Evolutionary conservation across 768 basidiomycete species (phyloP).

Genomic region (Macrolepiota fuliginosa): DNA sequence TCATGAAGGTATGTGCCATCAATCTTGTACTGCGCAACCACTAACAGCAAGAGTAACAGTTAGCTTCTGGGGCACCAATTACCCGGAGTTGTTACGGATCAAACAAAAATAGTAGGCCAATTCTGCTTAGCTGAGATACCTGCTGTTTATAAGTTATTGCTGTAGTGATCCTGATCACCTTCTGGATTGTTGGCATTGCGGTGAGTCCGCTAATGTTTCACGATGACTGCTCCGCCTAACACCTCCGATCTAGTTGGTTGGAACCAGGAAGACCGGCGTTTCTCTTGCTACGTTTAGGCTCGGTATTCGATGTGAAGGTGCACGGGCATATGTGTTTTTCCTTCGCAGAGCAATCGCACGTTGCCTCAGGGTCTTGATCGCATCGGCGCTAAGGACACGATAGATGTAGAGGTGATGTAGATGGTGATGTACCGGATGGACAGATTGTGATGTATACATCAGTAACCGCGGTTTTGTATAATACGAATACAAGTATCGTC

Average conservation of each 20-base stretch:
- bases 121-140: neutral
- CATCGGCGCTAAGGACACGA: neutral
- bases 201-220: slow-evolving; percentile 22
- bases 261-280: slow-evolving; percentile 28
- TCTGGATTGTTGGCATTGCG: slow-evolving; percentile 51
- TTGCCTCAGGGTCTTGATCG: neutral
- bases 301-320: neutral
- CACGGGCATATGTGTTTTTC: neutral
- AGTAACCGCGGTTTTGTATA: neutral
- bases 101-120: slow-evolving; percentile 45
- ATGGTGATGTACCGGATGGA: neutral
- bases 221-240: neutral
- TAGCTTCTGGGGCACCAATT: slow-evolving; percentile 45
- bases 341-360: neutral
- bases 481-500: neutral
- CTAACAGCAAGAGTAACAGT: slow-evolving; percentile 19
- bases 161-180: slow-evolving; percentile 44
- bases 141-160: neutral
- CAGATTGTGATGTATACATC: slow-evolving; percentile 5
- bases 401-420: no score
- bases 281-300: slow-evolving; percentile 30
- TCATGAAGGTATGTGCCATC: slow-evolving; percentile 30
- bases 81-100: slow-evolving; percentile 34
- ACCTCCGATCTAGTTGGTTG: slow-evolving; percentile 30
- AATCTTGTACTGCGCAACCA: neutral